Conservation (phyloP, 305 asterid genomes). For the Ajuga reptans region DNA sequence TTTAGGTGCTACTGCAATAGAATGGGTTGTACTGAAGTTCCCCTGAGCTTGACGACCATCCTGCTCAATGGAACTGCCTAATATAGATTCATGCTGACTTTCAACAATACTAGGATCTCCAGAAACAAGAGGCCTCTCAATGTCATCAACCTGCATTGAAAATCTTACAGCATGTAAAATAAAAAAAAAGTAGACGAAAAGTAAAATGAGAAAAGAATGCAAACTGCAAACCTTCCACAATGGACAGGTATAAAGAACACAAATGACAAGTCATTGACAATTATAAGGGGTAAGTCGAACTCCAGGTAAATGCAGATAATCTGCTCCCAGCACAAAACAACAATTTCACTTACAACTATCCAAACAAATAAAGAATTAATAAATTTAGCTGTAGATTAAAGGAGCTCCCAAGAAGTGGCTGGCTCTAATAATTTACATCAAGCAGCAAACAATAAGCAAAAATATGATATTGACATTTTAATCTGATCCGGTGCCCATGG, state of each 20-base stretch:
- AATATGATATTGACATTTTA: background rate
- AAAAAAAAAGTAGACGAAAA: constrained; percentile 21
- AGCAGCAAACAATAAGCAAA: background rate
- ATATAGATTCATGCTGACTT: constrained; percentile 39
- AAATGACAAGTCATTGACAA: background rate
- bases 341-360: background rate
- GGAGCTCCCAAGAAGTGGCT: background rate
- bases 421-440: background rate
- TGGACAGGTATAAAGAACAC: background rate
- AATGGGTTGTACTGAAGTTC: constrained; percentile 34
- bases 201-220: background rate
- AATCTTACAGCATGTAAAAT: constrained; percentile 15
- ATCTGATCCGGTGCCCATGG: background rate
- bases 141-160: constrained; percentile 59
- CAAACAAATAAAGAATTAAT: background rate
- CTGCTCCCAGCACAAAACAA: constrained; percentile 1
- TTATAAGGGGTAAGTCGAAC: background rate
- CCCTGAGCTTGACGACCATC: constrained; percentile 37
- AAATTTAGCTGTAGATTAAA: background rate
- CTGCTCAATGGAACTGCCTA: constrained; percentile 35
- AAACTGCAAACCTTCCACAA: background rate
- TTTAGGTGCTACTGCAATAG: constrained; percentile 33
- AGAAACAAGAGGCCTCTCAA: constrained; percentile 75
- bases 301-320: constrained; percentile 7
- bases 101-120: constrained; percentile 48